Evolutionary conservation across 2,329 filamentous ascomycete genomes (phyloP), one percentile per base, ranked within the genome.

Genomic region (Xenoacremonium recifei): DNA sequence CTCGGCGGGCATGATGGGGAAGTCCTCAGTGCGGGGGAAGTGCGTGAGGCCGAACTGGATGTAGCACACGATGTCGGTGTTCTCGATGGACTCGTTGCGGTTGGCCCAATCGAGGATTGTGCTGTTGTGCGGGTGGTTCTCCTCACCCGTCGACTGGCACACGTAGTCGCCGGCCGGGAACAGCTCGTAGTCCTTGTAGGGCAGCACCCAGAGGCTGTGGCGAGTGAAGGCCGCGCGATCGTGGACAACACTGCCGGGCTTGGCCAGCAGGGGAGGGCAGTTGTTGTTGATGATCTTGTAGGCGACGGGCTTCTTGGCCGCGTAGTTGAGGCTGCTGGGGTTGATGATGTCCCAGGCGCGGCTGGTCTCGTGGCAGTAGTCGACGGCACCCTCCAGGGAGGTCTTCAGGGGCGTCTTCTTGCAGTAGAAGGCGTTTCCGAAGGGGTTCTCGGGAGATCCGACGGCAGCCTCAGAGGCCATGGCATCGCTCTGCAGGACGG

Each of bases 221-320:
- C 89, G 72, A 0, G 90, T 89, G 56, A 96, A 96, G 0, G 86
- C 89, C 0, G 90, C 91, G 18, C 91, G 78, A 65, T 93, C 93
- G 83, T 88, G 91, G 5, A 95, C 90, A 20, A 96, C 65, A 4
- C 87, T 84, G 3, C 85, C 85, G 43, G 87, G 81, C 69, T 90
- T 93, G n/a, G 91, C 89, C 9, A 96, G 70, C 6, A 96, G 70
- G 1, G 73, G 69, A 0, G 91, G 87, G 0, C 91, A 85, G 60
- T 95, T 91, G 37, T 89, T 77, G 63, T 87, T 93, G 39, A 96
- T 87, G 2, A 96, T 80, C 73, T 96, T 96, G 68, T 96, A 96
- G 37, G 80, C 83, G 0, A 85, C 82, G 0, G 89, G 88, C 68
- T 93, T 95, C 63, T 88, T 82, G 67, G 85, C 90, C 68, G 91